A percentile compares a stretch with the other conserved stretches of the same genome.
Conservation (phyloP, 2,329 filamentous ascomycete genomes). For the Colletotrichum plurivorum region DNA sequence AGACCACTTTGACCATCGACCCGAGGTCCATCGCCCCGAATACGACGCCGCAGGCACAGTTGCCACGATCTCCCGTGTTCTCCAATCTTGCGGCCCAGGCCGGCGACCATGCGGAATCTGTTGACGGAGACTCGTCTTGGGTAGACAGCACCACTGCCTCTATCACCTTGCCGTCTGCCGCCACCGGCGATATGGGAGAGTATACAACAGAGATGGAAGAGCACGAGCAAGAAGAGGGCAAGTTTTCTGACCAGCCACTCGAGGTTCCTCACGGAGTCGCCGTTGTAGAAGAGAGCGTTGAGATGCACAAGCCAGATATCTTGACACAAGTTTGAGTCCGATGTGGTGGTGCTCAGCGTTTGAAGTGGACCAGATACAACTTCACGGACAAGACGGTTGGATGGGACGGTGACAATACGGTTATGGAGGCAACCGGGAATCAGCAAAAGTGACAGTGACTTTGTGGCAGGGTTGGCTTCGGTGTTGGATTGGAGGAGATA, state of each 20-base stretch:
- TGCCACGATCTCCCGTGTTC: conserved; percentile 37
- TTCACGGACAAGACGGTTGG: not conserved
- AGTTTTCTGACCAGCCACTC: conserved; percentile 57
- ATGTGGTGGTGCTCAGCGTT: not conserved
- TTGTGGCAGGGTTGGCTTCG: conserved; percentile 3
- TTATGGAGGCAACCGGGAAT: not conserved
- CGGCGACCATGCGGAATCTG: not conserved
- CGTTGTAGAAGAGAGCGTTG: conserved; percentile 69
- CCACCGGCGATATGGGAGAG: not conserved
- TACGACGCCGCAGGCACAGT: not conserved
- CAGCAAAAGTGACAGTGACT: not conserved
- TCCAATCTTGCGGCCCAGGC: conserved; percentile 10
- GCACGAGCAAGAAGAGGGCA: conserved; percentile 48
- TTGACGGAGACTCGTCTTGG: conserved; percentile 16
- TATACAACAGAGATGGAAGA: conserved; percentile 46
- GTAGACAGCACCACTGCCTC: conserved; percentile 16
- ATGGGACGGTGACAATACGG: not conserved
- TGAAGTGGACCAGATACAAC: not conserved
- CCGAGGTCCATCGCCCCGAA: not conserved
- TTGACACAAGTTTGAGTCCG: conserved; percentile 49
- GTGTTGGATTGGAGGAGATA: conserved; percentile 29
- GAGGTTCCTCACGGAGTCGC: conserved; percentile 67
- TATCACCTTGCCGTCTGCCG: not conserved
- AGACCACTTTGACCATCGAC: not conserved
- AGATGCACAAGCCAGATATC: conserved; percentile 60